Base-by-base conservation (phyloP, 441 rosid genomes). In the Arabidopsis lyrata region DNA sequence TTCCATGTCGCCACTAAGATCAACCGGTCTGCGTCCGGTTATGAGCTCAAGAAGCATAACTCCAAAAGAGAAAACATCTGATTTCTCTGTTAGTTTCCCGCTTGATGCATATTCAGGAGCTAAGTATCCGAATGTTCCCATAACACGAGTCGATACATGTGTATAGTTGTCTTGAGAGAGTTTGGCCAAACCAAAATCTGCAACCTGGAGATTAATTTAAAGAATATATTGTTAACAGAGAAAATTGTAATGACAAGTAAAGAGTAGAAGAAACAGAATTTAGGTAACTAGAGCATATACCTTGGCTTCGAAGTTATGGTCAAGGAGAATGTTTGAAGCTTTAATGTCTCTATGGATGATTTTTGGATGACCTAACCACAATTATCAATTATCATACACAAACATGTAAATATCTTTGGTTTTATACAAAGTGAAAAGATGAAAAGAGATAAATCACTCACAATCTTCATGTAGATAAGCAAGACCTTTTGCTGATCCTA, bases 71-170 rank as follows among this genome's bases (percentile, higher is more conserved):
- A 88, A 93, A 32, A 87, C 94, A 81, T 93, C 98, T 4, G 97
- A 93, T 73, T 91, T 93, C 8, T 93, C 98, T 4, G 97, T 90
- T 44, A 91, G 79, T 81, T 90, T 93, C 41, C 96, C 98, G 15
- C 92, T 93, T 5, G 95, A 78, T 72, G 98, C 97, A 72, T 93
- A 93, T 77, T 93, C 98, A 18, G 98, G 97, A 67, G 98, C 95
- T 68, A 93, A 77, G 86, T 91, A 93, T 95, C 98, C 95, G 39
- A 94, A 88, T 69, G 98, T 91, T 77, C 97, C 98, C 96, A 94
- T 90, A 48, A 91, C 86, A 57, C 96, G 90, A 55, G 97, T 94
- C 11, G 97, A 91, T n/a, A 90, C 95, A 74, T 94, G 92, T 59
- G 98, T 90, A 60, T 84, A 8, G 70, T 68, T 84, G 78, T 88